Base-by-base conservation (phyloP, 768 basidiomycete genomes). In the Lentinula aciculospora region DNA sequence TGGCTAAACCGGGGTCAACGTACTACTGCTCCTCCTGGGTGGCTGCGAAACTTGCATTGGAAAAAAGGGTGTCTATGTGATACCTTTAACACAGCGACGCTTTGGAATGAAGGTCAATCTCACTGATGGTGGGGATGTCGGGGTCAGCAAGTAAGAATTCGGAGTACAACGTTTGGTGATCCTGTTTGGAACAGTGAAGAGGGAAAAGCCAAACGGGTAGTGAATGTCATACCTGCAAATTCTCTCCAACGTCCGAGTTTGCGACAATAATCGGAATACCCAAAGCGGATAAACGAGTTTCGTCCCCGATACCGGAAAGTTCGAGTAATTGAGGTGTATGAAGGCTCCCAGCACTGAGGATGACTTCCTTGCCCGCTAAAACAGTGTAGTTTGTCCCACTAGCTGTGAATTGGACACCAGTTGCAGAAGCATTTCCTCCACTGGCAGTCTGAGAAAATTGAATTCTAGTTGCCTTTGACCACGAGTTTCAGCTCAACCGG, bases 251-350 rank as follows among this genome's bases (percentile, higher is more conserved):
- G 19, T 72, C 74, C 9, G 75, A 73, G 29, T 58, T 48, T 5
- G 61, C 51, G n/a, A 61, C 25, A 47, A 67, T 65, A 28, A 67
- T 56, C 1, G 65, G 56, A 47, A 84, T 71, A 7, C 72, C 74
- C 13, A 75, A 56, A 12, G 57, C 65, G 23, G 68, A 60, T 29
- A 83, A 68, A 28, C 77, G 56, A 2, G 63, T 65, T 15, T 63
- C 63, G 48, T 74, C 68, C 10, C 82, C 82, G 53, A 84, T 75
- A 31, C 82, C 82, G 10, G 79, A 80, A 2, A 82, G 66, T 61
- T 82, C 77, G 2, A 84, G 74, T 13, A 84, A 64, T 61, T 81
- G 76, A 4, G 79, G 72, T 0, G 74, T 72, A 56, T 76, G 72
- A 27, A 53, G 49, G 31, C 55, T 65, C 65, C 71, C 73, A 3